Percentiles rank a stretch among this genome's conserved stretches.
Conservation (phyloP, 2,329 filamentous ascomycete genomes). For the Penicillium crustosum region DNA sequence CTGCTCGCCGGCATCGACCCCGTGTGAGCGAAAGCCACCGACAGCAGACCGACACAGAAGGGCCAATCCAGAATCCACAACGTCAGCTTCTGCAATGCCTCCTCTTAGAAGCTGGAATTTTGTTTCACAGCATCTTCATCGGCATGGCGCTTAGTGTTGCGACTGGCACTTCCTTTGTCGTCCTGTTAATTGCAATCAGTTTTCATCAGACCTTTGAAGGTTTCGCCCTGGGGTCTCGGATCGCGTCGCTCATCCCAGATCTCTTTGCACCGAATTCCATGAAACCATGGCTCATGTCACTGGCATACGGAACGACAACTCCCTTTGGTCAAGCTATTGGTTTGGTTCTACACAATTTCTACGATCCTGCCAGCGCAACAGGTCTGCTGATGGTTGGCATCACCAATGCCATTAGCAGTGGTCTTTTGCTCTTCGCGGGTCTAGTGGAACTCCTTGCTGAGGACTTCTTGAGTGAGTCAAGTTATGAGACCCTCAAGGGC, state of each 20-base stretch:
- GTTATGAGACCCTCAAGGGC: slow-evolving; percentile 60
- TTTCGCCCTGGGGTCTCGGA: slow-evolving; percentile 79
- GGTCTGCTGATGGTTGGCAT: slow-evolving; percentile 80
- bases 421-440: slow-evolving; percentile 76
- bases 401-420: slow-evolving; percentile 83
- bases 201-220: slow-evolving; percentile 91
- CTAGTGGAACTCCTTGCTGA: slow-evolving; percentile 82
- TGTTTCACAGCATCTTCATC: slow-evolving; percentile 84
- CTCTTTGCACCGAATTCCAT: slow-evolving; percentile 68
- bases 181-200: slow-evolving; percentile 75
- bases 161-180: slow-evolving; percentile 74
- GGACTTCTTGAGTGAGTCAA: slow-evolving; percentile 71
- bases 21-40: slow-evolving; percentile 15
- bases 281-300: slow-evolving; percentile 71
- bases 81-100: slow-evolving; percentile 73
- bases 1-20: slow-evolving; percentile 15
- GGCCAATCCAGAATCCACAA: slow-evolving; percentile 57
- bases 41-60: slow-evolving; percentile 29
- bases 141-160: slow-evolving; percentile 83
- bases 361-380: slow-evolving; percentile 73
- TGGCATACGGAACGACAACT: slow-evolving; percentile 68
- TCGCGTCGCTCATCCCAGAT: slow-evolving; percentile 68
- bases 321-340: slow-evolving; percentile 83
- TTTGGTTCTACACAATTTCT: slow-evolving; percentile 72
- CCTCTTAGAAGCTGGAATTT: slow-evolving; percentile 76